Evolutionary conservation across 148 eudicot species (phyloP).

Genomic region (Rhododendron kiyosumense): DNA sequence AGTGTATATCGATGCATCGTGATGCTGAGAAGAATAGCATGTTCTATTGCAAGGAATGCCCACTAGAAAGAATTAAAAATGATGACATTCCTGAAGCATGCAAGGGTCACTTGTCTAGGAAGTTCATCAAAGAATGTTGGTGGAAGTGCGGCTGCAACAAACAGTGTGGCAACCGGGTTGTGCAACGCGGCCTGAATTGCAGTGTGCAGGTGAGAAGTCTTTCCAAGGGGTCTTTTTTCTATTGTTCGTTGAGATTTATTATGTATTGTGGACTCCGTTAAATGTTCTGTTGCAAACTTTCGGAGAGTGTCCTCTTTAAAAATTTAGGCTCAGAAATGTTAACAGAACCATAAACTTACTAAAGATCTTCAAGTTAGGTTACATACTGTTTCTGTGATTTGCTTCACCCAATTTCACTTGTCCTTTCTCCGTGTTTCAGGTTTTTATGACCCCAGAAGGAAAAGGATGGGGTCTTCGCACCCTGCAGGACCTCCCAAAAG

Average conservation of each 20-base stretch:
- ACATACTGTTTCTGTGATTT: not conserved
- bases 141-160: constrained; percentile 77
- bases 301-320: not conserved
- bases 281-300: not conserved
- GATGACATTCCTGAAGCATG: constrained; percentile 51
- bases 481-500: constrained; percentile 70
- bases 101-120: constrained; percentile 63
- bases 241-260: not conserved
- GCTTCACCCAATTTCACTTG: not conserved
- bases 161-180: constrained; percentile 72
- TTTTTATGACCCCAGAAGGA: constrained; percentile 73
- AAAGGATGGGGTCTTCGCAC: constrained; percentile 96
- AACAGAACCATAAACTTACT: not conserved
- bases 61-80: constrained; percentile 48
- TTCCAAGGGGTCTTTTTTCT: not conserved
- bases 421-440: constrained; percentile 34
- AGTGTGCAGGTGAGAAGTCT: constrained; percentile 61
- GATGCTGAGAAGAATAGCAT: constrained; percentile 37
- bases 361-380: not conserved
- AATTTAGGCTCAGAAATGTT: not conserved
- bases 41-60: constrained; percentile 59
- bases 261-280: not conserved
- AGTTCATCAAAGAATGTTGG: constrained; percentile 86
- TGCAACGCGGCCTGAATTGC: constrained; percentile 61
- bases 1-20: constrained; percentile 44